Conservation (phyloP, 305 asterid genomes). For the Fraxinus sp. region DNA sequence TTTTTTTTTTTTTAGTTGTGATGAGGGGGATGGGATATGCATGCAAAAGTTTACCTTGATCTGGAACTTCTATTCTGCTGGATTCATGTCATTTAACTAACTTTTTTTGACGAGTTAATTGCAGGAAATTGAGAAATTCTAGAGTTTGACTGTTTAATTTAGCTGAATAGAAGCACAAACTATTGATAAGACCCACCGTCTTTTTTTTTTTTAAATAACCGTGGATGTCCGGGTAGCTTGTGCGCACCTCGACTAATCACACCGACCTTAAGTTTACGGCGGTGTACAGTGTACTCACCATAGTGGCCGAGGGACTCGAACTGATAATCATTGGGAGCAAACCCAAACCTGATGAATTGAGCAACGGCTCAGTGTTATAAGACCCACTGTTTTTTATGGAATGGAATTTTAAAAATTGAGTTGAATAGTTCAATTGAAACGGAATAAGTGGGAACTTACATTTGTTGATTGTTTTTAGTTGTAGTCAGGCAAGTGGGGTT, state of each 20-base stretch:
- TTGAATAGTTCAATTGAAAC: neutral
- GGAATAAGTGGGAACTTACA: neutral
- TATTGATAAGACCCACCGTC: neutral
- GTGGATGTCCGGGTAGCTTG: no score
- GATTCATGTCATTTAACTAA: neutral
- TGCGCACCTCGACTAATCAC: no score
- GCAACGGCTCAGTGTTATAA: no score
- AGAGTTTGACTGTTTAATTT: neutral
- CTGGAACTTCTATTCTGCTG: constrained; percentile 11
- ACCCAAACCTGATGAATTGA: no score
- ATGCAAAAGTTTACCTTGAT: constrained; percentile 28
- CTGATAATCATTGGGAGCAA: no score
- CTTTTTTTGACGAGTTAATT: neutral
- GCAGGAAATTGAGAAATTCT: neutral
- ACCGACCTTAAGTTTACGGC: no score
- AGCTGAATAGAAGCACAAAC: neutral
- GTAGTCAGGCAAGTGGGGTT: constrained; percentile 6
- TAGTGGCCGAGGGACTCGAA: no score
- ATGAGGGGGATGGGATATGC: constrained; percentile 1
- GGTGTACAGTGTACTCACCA: no score
- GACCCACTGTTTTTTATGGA: neutral
- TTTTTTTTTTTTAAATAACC: no score
- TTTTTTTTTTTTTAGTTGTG: neutral
- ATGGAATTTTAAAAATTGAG: neutral
- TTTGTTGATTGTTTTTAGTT: neutral